These are phyloP conservation scores for Kodamaea anthophila DNA, from an alignment of 1,139 yeast genomes.

Conservation along the genomic window DNA sequence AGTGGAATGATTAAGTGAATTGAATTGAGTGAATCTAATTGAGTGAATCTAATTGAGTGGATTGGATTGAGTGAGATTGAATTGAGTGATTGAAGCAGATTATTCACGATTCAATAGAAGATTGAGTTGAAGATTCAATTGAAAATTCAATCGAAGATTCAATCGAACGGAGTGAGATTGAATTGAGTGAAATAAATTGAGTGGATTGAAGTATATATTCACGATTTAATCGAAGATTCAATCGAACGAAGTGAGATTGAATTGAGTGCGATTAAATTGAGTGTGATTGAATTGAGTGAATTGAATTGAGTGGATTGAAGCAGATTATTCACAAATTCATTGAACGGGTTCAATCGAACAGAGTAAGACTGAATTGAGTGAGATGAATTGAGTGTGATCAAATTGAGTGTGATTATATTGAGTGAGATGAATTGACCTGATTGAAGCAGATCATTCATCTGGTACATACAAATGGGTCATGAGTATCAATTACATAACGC, in stretches of 20 bases:
- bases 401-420: neutral
- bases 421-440: neutral
- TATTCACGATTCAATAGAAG: slow-evolving; percentile 20
- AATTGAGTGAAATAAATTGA: too few species aligned
- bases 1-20: too few species aligned
- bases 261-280: neutral
- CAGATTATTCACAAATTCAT: neutral
- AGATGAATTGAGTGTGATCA: neutral
- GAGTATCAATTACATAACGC: too few species aligned
- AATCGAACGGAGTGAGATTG: too few species aligned
- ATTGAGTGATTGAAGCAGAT: too few species aligned
- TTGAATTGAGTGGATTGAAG: neutral
- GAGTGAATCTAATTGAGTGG: too few species aligned
- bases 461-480: too few species aligned
- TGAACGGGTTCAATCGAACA: neutral
- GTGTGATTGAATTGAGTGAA: neutral
- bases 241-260: neutral
- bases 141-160: neutral
- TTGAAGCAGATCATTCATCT: too few species aligned
- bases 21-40: too few species aligned
- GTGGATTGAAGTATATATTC: too few species aligned
- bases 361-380: neutral
- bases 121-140: neutral
- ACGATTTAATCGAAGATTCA: slow-evolving; percentile 15
- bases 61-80: too few species aligned